Evolutionary conservation across 2,329 filamentous ascomycete species (phyloP).

Genomic region (Capronia coronata): DNA sequence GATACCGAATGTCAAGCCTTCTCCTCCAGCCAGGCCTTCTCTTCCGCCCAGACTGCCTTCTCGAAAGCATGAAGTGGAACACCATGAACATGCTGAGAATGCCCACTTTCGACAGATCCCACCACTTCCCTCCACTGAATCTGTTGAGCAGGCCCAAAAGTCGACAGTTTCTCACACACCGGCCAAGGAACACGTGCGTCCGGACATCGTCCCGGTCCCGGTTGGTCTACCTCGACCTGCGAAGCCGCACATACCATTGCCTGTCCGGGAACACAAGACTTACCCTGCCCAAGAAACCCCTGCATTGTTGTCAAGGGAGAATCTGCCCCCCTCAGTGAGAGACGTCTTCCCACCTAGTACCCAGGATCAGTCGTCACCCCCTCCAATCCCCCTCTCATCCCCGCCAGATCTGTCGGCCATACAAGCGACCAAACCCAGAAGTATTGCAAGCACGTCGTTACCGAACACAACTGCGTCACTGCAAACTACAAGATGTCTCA

Average conservation of each 20-base stretch:
- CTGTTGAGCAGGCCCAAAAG: conserved; percentile 35
- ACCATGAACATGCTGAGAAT: conserved; percentile 18
- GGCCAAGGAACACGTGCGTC: conserved; percentile 17
- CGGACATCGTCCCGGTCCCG: conserved; percentile 19
- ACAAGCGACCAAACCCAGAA: conserved; percentile 46
- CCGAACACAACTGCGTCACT: conserved; percentile 24
- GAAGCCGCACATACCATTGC: conserved; percentile 1
- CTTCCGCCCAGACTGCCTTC: conserved; percentile 26
- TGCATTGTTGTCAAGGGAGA: neutral
- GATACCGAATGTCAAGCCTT: conserved; percentile 17
- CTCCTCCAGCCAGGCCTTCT: conserved; percentile 17
- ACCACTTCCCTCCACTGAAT: conserved; percentile 33
- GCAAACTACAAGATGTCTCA: conserved; percentile 52
- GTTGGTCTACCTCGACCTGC: conserved; percentile 3
- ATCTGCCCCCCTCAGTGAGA: neutral
- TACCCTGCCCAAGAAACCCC: neutral
- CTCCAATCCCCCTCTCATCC: conserved; percentile 50
- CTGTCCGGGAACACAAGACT: neutral
- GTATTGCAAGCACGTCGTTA: conserved; percentile 1
- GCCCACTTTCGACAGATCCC: conserved; percentile 26
- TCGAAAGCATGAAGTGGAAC: conserved; percentile 13
- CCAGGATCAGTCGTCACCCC: conserved; percentile 28
- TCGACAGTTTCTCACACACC: conserved; percentile 41
- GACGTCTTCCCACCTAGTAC: neutral
- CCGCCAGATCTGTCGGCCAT: conserved; percentile 54